Base-by-base conservation (phyloP, 257 asterid genomes). In the Nicotiana sylvestris region DNA sequence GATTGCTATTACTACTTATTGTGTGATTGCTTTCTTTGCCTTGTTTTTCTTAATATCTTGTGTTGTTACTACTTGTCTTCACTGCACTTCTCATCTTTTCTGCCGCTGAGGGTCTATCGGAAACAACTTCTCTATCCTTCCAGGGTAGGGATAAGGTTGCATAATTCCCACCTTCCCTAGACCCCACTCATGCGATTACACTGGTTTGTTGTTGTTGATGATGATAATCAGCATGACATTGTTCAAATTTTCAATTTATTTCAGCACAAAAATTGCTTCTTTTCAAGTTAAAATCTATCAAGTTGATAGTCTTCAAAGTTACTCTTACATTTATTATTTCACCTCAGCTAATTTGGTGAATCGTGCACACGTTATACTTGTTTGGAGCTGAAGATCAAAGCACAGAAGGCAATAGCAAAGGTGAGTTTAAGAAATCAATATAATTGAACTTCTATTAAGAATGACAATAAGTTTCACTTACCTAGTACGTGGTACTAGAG, bases 401-500 rank as follows among this genome's bases (percentile, higher is more conserved):
- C 3, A 18, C 60, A 72, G 78, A 72, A 21, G 78, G 78, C 78
- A 43, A 46, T 72, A 13, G 58, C n/a, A 21, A 39, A 21, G 18
- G 25, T 70, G 58, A 70, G 58, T 70, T 21, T 21, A n/a, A 70
- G 58, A 43, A 70, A 43, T 43, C 21, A 70, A 72, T 72, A 32
- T 25, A 35, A 25, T 25, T 25, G 60, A 25, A 9, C 60, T 21
- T 72, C 78, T 12, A 46, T 46, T 72, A 21, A 46, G 61, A 70
- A 21, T 70, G 78, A 70, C 18, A 21, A 70, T 10, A 46, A 21
- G 78, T 72, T 72, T 72, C 13, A 72, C 61, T 33, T 12, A 92
- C 98, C 97, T 92, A 72, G 85, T 72, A 82, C 97, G 98, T 76
- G 98, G 99, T 65, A 96, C 98, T 83, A 96, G 85, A 86, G 88